A percentile compares a stretch with the other conserved stretches of the same genome.
Conservation (phyloP, 2,329 filamentous ascomycete species). For the Leptosphaerulina australis region DNA sequence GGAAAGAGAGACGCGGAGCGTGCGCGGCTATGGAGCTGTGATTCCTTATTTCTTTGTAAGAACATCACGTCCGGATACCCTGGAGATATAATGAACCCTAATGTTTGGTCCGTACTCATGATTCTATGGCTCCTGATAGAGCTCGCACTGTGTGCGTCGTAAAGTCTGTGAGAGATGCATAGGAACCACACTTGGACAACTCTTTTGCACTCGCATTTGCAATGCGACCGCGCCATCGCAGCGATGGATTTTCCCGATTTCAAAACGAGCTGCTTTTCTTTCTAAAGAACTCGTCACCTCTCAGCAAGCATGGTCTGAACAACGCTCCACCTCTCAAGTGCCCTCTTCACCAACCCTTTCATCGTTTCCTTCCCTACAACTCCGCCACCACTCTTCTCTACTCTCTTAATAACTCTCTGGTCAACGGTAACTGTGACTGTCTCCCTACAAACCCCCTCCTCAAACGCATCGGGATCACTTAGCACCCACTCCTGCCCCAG, state of each 20-base stretch:
- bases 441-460: slow-evolving; percentile 85
- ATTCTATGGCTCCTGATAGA: background rate
- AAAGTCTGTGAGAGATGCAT: too few relatives aligned
- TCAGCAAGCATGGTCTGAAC: slow-evolving; percentile 48
- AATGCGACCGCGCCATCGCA: too few relatives aligned
- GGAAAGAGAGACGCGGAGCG: background rate
- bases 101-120: background rate
- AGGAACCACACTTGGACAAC: too few relatives aligned
- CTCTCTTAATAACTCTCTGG: slow-evolving; percentile 71
- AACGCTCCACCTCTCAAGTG: slow-evolving; percentile 69
- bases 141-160: background rate
- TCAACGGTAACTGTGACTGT: slow-evolving; percentile 84
- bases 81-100: slow-evolving; percentile 1
- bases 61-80: slow-evolving; percentile 5
- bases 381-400: slow-evolving; percentile 85
- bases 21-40: background rate
- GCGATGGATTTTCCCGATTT: too few relatives aligned
- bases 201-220: too few relatives aligned
- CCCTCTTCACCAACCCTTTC: slow-evolving; percentile 63
- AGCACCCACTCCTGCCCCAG: slow-evolving; percentile 68
- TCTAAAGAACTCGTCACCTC: background rate
- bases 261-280: background rate
- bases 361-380: slow-evolving; percentile 69
- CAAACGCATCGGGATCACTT: slow-evolving; percentile 85
- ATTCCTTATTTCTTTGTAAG: background rate